Base-by-base conservation (phyloP, 2,329 filamentous ascomycete species). In the Arthrobotrys pseudoclavata region DNA sequence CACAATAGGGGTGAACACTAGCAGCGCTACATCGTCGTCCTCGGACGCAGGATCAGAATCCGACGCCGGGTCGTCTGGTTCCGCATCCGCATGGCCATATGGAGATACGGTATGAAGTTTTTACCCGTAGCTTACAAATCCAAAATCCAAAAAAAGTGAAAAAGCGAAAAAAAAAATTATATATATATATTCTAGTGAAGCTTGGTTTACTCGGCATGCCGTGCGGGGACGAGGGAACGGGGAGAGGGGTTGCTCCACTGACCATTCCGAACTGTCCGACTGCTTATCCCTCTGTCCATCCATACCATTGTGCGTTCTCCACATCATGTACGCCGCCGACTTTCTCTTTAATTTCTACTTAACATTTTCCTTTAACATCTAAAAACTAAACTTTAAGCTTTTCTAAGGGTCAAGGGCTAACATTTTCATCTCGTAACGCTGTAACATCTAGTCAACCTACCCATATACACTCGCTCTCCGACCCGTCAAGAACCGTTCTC, bases 61-160 rank as follows among this genome's bases (percentile, higher is more conserved):
- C 45, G 72, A 76, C 22, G 52, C 66, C 52, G 72, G 72, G 29
- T 69, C 72, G n/a, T 69, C 72, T 47, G 69, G 66, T 26, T 69
- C 71, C 50, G 57, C 48, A 42, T 66, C 71, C 60, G 60, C 66
- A 64, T 76, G 72, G 72, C 64, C 72, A 67, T 76, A 76, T 70
- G 72, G 72, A 69, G 72, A 76, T 76, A 76, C 72, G 72, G 72
- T 76, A 76, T 76, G 72, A 76, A 50, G 72, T 66, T 76, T 76
- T 76, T 76, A 76, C 66, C 72, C 72, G 72, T 67, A 72, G 29
- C 57, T 64, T 62, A 40, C 34, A 50, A 37, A 45, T 6, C n/a
- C 3, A 42, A 72, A 72, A 50, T 18, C 20, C 47, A 60, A 48
- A 72, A 72, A 42, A 57, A 48, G n/a, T 40, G 37, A 15, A 10